Percentiles rank a stretch among this genome's conserved stretches.
phyloP scores from a whole-genome alignment of 768 basidiomycete genomes.

The Suillus paluster region DNA sequence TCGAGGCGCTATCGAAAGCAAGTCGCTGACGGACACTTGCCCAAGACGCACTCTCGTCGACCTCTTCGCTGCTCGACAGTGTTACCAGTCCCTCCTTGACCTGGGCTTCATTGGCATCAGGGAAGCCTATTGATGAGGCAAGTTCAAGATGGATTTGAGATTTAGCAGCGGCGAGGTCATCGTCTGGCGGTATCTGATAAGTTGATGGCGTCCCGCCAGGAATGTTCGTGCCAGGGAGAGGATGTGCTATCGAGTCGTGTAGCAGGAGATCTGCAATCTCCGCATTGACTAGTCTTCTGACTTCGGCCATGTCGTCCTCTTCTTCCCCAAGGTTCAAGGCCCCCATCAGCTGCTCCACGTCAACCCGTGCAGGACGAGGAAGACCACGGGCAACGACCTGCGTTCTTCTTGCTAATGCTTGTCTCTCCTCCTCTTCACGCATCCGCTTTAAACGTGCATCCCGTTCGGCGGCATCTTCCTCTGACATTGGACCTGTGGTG shows the following conservation, averaged over 20 bases:
- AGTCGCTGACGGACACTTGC: slow-evolving; percentile 65
- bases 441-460: slow-evolving; percentile 72
- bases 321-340: slow-evolving; percentile 59
- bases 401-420: slow-evolving; percentile 81
- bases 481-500: slow-evolving; percentile 34
- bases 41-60: slow-evolving; percentile 73
- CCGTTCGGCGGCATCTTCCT: slow-evolving; percentile 92
- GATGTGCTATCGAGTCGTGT: slow-evolving; percentile 88
- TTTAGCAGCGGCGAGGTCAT: slow-evolving; percentile 71
- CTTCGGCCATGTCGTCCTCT: slow-evolving; percentile 49
- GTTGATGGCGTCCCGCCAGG: slow-evolving; percentile 72
- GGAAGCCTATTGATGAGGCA: slow-evolving; percentile 80
- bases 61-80: slow-evolving; percentile 61
- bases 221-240: slow-evolving; percentile 83
- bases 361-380: slow-evolving; percentile 86
- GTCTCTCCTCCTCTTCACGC: slow-evolving; percentile 77
- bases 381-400: slow-evolving; percentile 79
- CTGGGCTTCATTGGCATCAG: slow-evolving; percentile 78
- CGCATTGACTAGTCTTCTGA: slow-evolving; percentile 67
- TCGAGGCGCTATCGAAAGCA: slow-evolving; percentile 58
- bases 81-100: slow-evolving; percentile 77
- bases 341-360: slow-evolving; percentile 65
- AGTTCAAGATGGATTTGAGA: slow-evolving; percentile 79
- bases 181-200: slow-evolving; percentile 81
- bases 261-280: slow-evolving; percentile 82